Base-by-base conservation (phyloP, 2,329 filamentous ascomycete genomes). In the Penicillium sp. region DNA sequence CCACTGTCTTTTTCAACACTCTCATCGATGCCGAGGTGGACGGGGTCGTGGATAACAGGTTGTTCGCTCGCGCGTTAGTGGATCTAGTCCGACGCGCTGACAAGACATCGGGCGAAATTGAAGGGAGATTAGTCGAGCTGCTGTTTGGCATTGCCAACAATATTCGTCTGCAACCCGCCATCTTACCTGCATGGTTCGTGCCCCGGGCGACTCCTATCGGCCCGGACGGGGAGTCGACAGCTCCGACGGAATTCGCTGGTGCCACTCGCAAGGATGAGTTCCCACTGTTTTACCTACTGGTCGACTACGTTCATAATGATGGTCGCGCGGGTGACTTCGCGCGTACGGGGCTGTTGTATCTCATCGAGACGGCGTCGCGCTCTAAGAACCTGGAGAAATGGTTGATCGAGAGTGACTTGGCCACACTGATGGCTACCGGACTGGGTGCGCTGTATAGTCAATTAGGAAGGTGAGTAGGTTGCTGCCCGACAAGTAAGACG, bases 11-110 rank as follows among this genome's bases (percentile, higher is more conserved):
- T 68, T 96, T 96, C 72, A 90, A 90, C 52, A 91, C 90, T 15
- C 81, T 99, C 58, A 89, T 97, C 65, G 94, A 99, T 74, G 94
- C 91, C 70, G 94, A 97, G 72, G 92, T 96, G 74, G 94, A 96
- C 69, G 90, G 91, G 33, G 95, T 97, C 66, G 84, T 96, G 44
- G 89, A 95, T 67, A 95, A 89, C 66, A 83, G 87, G 29, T 81
- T 84, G 49, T 99, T 99, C 70, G 90, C 94, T 2, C 84, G 86
- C 52, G 93, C 90, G 65, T 74, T 99, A 66, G 94, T 95, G 67
- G 90, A 90, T 62, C 83, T 99, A 54, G 81, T 96, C 46, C 84
- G 90, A 54, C 85, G 87, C 59, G 90, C 93, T 33, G 67, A 68
- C 34, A 69, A 68, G 36, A 86, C 88, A 4, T 85, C 87, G 34